Evolutionary conservation across 1,284 basidiomycete species (phyloP).

Genomic region (Cryptococcus hybrid): DNA sequence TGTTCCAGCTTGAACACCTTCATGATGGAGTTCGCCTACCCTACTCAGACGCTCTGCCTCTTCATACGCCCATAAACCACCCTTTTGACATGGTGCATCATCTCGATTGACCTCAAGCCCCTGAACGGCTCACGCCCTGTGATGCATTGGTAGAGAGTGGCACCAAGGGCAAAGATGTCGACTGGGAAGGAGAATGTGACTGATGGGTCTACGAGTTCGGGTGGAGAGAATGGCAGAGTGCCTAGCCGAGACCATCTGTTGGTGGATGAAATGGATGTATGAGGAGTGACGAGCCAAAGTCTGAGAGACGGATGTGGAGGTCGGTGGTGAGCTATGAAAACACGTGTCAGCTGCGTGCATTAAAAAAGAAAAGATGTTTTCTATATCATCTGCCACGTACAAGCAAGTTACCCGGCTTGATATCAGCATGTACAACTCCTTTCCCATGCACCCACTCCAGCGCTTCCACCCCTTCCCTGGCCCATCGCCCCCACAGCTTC

Average conservation of each 20-base stretch:
- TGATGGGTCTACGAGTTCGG: constrained; percentile 52
- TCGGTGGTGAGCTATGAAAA: constrained; percentile 49
- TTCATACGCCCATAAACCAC: constrained; percentile 53
- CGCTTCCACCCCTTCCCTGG: constrained; percentile 46
- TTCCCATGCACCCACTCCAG: constrained; percentile 51
- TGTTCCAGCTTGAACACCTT: constrained; percentile 13
- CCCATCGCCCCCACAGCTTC: constrained; percentile 48
- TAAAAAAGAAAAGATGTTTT: constrained; percentile 25
- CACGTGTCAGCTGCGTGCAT: constrained; percentile 10
- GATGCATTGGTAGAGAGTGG: constrained; percentile 52
- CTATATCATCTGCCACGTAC: constrained; percentile 28
- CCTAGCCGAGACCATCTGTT: constrained; percentile 53
- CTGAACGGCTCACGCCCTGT: constrained; percentile 53
- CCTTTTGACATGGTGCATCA: constrained; percentile 52
- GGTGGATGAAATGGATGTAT: constrained; percentile 48
- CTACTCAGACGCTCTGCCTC: constrained; percentile 42
- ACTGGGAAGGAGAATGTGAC: constrained; percentile 51
- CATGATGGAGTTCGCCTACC: constrained; percentile 29
- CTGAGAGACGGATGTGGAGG: constrained; percentile 50
- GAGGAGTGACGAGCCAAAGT: constrained; percentile 54
- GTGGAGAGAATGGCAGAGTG: constrained; percentile 54
- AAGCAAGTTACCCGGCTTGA: constrained; percentile 50
- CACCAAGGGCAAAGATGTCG: constrained; percentile 55
- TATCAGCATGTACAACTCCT: constrained; percentile 53
- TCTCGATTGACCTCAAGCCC: constrained; percentile 48